These are phyloP conservation scores for Tetrapisispora iriomotensis DNA, from an alignment of 805 yeast genomes.

Conservation along the genomic window DNA sequence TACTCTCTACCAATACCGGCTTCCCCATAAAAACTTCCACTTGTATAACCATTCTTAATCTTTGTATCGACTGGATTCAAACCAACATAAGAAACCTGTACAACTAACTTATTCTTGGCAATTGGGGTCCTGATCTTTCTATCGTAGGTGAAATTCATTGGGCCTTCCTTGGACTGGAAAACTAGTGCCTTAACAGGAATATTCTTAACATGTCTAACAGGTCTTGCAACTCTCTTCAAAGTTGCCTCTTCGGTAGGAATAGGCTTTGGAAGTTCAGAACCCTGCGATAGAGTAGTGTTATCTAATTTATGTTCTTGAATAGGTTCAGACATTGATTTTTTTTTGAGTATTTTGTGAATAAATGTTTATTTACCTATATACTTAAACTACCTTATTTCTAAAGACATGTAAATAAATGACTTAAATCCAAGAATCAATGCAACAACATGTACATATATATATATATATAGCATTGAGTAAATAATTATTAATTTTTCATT, in stretches of 20 bases:
- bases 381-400: no score
- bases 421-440: no score
- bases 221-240: constrained; percentile 35
- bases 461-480: no score
- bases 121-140: constrained; percentile 43
- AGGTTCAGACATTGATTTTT: background rate
- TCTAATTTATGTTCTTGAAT: constrained; percentile 17
- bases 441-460: no score
- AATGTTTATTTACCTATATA: no score
- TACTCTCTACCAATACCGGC: constrained; percentile 67
- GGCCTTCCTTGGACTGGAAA: constrained; percentile 32
- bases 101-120: constrained; percentile 38
- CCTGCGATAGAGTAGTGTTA: constrained; percentile 10
- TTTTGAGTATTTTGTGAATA: no score
- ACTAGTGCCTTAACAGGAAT: constrained; percentile 41
- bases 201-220: constrained; percentile 41
- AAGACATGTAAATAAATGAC: no score
- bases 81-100: constrained; percentile 50
- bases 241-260: constrained; percentile 14
- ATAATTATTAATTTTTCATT: no score
- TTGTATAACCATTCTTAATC: constrained; percentile 42
- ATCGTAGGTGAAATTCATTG: constrained; percentile 41
- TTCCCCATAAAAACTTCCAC: constrained; percentile 41
- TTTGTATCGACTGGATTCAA: constrained; percentile 59
- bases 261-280: constrained; percentile 20